These are phyloP conservation scores for Theobroma grandiflorum DNA, from an alignment of 441 rosid species.

Conservation along the genomic window DNA sequence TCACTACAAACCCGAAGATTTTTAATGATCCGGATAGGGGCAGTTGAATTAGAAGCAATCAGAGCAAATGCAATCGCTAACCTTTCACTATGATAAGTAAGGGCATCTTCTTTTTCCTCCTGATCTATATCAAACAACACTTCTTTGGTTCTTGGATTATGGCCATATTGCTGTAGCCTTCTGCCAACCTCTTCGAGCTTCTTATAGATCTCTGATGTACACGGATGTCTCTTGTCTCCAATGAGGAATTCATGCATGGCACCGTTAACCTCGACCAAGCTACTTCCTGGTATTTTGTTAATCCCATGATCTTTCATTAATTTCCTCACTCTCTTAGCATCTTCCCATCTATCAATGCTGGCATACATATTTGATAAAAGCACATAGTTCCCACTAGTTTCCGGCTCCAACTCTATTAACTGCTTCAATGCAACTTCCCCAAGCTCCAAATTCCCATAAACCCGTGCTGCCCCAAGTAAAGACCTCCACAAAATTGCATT, in stretches of 20 bases:
- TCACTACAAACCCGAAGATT: constrained; percentile 48
- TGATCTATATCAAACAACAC: constrained; percentile 49
- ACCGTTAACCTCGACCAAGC: constrained; percentile 47
- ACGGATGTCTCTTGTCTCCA: constrained; percentile 48
- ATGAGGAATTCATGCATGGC: constrained; percentile 45
- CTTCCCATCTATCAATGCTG: constrained; percentile 58
- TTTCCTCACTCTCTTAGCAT: constrained; percentile 60
- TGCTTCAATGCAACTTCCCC: constrained; percentile 58
- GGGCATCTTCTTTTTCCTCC: constrained; percentile 50
- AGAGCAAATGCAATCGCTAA: constrained; percentile 55
- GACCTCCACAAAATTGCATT: constrained; percentile 68
- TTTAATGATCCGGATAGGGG: constrained; percentile 47
- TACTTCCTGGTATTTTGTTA: constrained; percentile 58
- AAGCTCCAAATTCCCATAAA: constrained; percentile 53
- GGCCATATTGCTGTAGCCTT: constrained; percentile 38
- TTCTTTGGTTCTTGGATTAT: constrained; percentile 43
- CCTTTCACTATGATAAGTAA: constrained; percentile 49
- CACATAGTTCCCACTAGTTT: constrained; percentile 65
- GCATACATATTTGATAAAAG: constrained; percentile 72
- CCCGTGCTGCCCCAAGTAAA: constrained; percentile 61
- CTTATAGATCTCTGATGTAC: constrained; percentile 34
- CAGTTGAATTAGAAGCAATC: constrained; percentile 19
- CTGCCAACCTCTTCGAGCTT: constrained; percentile 47
- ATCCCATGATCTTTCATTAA: constrained; percentile 60
- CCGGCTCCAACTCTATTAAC: constrained; percentile 51